Conservation (phyloP, 495 filamentous ascomycete species). For the Podospora pseudocomata region DNA sequence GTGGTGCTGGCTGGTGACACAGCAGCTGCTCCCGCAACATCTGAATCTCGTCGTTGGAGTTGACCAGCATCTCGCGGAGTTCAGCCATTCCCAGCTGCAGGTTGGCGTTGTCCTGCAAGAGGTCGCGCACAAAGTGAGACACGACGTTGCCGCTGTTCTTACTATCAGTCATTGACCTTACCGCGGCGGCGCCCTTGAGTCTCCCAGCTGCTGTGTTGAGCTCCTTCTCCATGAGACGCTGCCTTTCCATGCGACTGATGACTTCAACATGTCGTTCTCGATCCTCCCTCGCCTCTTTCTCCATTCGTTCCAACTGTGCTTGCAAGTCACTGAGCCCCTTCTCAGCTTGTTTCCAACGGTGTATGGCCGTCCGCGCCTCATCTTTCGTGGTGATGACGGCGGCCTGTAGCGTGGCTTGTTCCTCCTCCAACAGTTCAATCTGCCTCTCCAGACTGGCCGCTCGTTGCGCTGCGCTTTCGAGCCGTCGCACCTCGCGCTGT, state of each 20-base stretch:
- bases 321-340: constrained; percentile 66
- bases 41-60: constrained; percentile 92
- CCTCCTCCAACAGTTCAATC: constrained; percentile 69
- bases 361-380: constrained; percentile 68
- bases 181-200: constrained; percentile 72
- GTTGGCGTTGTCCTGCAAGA: constrained; percentile 91
- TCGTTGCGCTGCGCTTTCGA: constrained; percentile 67
- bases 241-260: constrained; percentile 71
- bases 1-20: constrained; percentile 63
- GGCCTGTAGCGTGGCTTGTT: constrained; percentile 68
- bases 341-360: constrained; percentile 82
- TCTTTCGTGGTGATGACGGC: constrained; percentile 61
- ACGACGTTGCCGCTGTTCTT: constrained; percentile 58
- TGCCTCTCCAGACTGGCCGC: constrained; percentile 76
- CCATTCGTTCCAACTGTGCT: constrained; percentile 85
- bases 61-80: constrained; percentile 83
- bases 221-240: constrained; percentile 71
- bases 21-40: constrained; percentile 78
- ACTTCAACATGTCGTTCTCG: constrained; percentile 77
- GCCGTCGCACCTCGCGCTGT: constrained; percentile 66
- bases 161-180: constrained; percentile 55
- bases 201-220: constrained; percentile 71
- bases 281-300: constrained; percentile 79
- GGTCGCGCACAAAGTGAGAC: constrained; percentile 90
- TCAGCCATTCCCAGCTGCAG: constrained; percentile 87